Evolutionary conservation across 108 stramenopile species (phyloP).

Genomic region (Parietichytrium sp.): DNA sequence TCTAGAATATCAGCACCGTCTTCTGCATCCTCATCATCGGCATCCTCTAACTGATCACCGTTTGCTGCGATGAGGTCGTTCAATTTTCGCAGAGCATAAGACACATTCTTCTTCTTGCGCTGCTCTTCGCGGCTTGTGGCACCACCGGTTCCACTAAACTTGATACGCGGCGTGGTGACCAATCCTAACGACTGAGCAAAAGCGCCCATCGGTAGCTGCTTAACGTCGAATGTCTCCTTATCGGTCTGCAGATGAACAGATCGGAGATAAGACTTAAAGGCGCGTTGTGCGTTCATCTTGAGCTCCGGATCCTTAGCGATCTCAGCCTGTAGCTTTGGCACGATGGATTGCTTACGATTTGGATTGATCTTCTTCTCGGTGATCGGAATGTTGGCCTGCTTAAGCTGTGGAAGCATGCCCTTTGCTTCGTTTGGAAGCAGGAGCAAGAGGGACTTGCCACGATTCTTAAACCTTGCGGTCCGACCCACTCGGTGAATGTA

Average conservation of each 20-base stretch:
- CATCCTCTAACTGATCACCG: conserved; percentile 77
- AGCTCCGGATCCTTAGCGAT: conserved; percentile 74
- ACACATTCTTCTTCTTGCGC: conserved; percentile 82
- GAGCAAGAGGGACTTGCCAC: conserved; percentile 82
- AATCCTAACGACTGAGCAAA: conserved; percentile 85
- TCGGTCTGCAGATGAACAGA: conserved; percentile 82
- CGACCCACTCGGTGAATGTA: conserved; percentile 89
- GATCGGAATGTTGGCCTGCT: conserved; percentile 74
- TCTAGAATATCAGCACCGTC: background rate
- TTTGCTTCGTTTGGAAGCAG: conserved; percentile 81
- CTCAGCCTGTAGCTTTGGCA: conserved; percentile 76
- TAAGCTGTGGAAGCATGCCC: conserved; percentile 55
- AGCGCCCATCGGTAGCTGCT: conserved; percentile 73
- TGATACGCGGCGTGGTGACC: conserved; percentile 74
- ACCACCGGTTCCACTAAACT: conserved; percentile 67
- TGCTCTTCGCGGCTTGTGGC: conserved; percentile 65
- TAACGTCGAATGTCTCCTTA: conserved; percentile 71
- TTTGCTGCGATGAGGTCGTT: conserved; percentile 88
- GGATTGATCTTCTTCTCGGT: conserved; percentile 77
- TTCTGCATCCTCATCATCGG: conserved; percentile 32
- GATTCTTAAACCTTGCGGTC: conserved; percentile 79
- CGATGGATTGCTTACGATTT: conserved; percentile 79
- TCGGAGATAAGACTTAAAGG: conserved; percentile 85
- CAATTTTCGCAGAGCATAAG: conserved; percentile 78
- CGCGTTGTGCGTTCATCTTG: conserved; percentile 77